Percentiles rank a stretch among this genome's conserved stretches.
Conservation (phyloP, 2,329 filamentous ascomycete species). For the Cyclaneusma minus region DNA sequence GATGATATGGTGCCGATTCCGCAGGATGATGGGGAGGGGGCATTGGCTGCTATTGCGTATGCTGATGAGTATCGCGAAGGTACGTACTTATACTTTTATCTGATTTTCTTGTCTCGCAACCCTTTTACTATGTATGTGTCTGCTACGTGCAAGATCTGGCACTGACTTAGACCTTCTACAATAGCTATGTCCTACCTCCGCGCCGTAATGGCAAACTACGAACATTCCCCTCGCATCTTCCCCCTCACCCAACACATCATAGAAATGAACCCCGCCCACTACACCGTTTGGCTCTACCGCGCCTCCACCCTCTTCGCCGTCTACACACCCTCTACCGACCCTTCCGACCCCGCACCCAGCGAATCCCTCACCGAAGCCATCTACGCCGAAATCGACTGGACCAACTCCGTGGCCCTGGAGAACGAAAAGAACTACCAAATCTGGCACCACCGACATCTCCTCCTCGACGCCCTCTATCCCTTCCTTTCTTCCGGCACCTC, state of each 20-base stretch:
- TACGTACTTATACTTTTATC: constrained; percentile 18
- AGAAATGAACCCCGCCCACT: constrained; percentile 86
- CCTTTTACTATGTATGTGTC: not conserved
- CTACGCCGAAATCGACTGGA: constrained; percentile 63
- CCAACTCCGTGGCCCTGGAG: constrained; percentile 66
- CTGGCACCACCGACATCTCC: constrained; percentile 62
- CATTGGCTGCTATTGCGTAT: constrained; percentile 88
- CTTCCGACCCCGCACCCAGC: too few relatives aligned
- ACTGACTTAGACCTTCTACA: too few relatives aligned
- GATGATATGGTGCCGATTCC: constrained; percentile 71
- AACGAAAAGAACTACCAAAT: constrained; percentile 99
- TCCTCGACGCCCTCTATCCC: constrained; percentile 41
- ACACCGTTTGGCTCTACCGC: constrained; percentile 96
- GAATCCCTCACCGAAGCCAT: constrained; percentile 23
- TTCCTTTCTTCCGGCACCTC: constrained; percentile 43
- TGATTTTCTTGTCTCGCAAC: not conserved
- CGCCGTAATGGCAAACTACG: constrained; percentile 79
- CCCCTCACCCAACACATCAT: constrained; percentile 82
- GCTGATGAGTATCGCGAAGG: constrained; percentile 74
- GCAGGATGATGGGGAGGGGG: constrained; percentile 67
- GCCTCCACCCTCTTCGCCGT: constrained; percentile 62
- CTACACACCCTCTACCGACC: constrained; percentile 39
- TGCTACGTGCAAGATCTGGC: constrained; percentile 2
- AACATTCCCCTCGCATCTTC: constrained; percentile 65
- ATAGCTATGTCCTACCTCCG: constrained; percentile 80